Conservation (phyloP, 306 rosid species). For the Casuarina glauca region DNA sequence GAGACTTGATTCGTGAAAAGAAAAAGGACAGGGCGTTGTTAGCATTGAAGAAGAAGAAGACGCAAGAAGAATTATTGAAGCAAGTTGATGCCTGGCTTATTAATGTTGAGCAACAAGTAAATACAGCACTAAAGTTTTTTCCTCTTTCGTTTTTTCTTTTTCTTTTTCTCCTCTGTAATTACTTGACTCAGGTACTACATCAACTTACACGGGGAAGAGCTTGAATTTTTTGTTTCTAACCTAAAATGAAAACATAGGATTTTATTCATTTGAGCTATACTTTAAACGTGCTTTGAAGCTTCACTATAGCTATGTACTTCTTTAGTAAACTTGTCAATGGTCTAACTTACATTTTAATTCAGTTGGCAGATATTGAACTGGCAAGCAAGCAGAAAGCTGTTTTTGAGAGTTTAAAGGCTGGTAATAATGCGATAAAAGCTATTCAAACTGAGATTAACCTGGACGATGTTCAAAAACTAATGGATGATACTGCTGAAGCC, state of each 20-base stretch:
- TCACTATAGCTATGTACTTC: not conserved
- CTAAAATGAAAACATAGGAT: not conserved
- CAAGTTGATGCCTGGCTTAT: constrained; percentile 95
- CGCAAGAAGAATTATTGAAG: constrained; percentile 93
- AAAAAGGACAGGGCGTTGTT: constrained; percentile 91
- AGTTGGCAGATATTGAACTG: constrained; percentile 93
- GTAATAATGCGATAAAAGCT: constrained; percentile 81
- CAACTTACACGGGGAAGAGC: not conserved
- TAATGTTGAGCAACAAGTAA: constrained; percentile 95
- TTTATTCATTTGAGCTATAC: not conserved
- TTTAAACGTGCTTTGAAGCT: constrained; percentile 13
- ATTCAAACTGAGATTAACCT: constrained; percentile 88
- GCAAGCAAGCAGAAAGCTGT: constrained; percentile 94
- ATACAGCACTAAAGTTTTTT: constrained; percentile 8
- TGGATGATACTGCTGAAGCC: constrained; percentile 95
- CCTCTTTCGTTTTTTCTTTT: not conserved
- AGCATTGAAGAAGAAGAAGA: constrained; percentile 80
- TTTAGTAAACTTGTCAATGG: not conserved
- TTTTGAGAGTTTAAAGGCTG: constrained; percentile 91
- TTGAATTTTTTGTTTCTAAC: constrained; percentile 7
- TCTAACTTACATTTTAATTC: constrained; percentile 34
- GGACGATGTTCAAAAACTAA: constrained; percentile 91
- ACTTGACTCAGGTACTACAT: not conserved
- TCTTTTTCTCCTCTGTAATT: constrained; percentile 1
- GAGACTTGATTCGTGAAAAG: constrained; percentile 85